Evolutionary conservation across 1,284 basidiomycete genomes (phyloP).

Genomic region (Tetrapyrgos nigripes): DNA sequence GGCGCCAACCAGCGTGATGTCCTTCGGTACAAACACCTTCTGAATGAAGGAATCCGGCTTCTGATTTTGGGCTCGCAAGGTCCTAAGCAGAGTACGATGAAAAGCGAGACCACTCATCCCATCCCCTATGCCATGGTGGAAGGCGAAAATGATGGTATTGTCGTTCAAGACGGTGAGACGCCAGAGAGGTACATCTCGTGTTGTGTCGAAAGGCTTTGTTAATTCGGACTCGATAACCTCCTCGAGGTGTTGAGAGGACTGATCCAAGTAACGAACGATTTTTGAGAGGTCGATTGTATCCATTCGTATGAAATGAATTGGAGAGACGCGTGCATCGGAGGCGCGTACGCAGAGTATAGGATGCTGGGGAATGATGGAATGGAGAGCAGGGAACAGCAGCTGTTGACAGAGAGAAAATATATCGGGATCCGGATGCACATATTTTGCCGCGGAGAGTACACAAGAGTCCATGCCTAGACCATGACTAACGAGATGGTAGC

Average conservation of each 20-base stretch:
- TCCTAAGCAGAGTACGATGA: conserved; percentile 39
- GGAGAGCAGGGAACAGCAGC: conserved; percentile 38
- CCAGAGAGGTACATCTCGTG: conserved; percentile 41
- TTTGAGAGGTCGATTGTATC: conserved; percentile 35
- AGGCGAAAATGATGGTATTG: conserved; percentile 42
- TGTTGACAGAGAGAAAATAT: conserved; percentile 18
- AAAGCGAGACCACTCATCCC: conserved; percentile 48
- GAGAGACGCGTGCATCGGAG: conserved; percentile 5
- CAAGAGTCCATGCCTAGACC: conserved; percentile 38
- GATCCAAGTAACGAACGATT: conserved; percentile 37
- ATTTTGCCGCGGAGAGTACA: conserved; percentile 39
- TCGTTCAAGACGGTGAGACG: conserved; percentile 40
- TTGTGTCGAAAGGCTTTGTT: conserved; percentile 29
- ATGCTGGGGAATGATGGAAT: conserved; percentile 32
- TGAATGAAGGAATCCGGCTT: conserved; percentile 3
- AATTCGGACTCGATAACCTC: conserved; percentile 33
- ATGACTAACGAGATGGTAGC: conserved; percentile 38
- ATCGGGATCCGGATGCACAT: conserved; percentile 13
- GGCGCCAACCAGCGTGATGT: conserved; percentile 28
- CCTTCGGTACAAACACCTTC: conserved; percentile 23
- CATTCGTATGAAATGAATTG: conserved; percentile 33
- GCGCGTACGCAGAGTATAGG: conserved; percentile 35
- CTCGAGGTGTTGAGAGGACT: conserved; percentile 22
- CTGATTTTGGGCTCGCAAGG: conserved; percentile 24
- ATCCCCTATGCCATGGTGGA: conserved; percentile 47